Evolutionary conservation across 1,139 yeast species (phyloP), one percentile per base, ranked within the genome.

Genomic region (Sugiyamaella paludigena): DNA sequence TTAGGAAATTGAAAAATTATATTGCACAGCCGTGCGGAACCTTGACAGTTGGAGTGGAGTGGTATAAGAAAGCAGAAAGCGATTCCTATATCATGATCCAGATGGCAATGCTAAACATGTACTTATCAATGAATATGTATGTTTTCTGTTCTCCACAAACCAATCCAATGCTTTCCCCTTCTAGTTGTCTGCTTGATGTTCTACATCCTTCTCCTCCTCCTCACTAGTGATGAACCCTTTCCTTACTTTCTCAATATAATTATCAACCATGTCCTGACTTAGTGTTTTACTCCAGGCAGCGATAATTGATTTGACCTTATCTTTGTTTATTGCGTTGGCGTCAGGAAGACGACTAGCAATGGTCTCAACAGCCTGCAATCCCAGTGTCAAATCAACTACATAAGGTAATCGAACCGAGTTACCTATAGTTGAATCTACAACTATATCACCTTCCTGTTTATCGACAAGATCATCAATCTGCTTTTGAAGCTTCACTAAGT

Each of bases 1-100:
- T 42, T 42, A 42, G 45, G 45, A 42, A 35, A 27, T 2, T 42
- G 45, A 42, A 42, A 42, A 42, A 42, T 35, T 35, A 19, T 19
- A 19, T 4, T 19, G 24, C 24, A 19, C 24, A 19, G 24, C 24
- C 24, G 24, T 19, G 5, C 24, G 5, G 5, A 19, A 19, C n/a
- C n/a, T n/a, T n/a, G n/a, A n/a, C n/a, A n/a, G n/a, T n/a, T n/a
- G n/a, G n/a, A n/a, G n/a, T n/a, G n/a, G n/a, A n/a, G n/a, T n/a
- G n/a, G n/a, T n/a, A n/a, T n/a, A n/a, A n/a, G n/a, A n/a, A n/a
- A n/a, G n/a, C n/a, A n/a, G n/a, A n/a, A n/a, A n/a, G n/a, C n/a
- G n/a, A n/a, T n/a, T n/a, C n/a, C n/a, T n/a, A n/a, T n/a, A n/a
- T n/a, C n/a, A n/a, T n/a, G n/a, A n/a, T n/a, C n/a, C n/a, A n/a